Base-by-base conservation (phyloP, 129 eudicot genomes). In the Dittrichia graveolens region DNA sequence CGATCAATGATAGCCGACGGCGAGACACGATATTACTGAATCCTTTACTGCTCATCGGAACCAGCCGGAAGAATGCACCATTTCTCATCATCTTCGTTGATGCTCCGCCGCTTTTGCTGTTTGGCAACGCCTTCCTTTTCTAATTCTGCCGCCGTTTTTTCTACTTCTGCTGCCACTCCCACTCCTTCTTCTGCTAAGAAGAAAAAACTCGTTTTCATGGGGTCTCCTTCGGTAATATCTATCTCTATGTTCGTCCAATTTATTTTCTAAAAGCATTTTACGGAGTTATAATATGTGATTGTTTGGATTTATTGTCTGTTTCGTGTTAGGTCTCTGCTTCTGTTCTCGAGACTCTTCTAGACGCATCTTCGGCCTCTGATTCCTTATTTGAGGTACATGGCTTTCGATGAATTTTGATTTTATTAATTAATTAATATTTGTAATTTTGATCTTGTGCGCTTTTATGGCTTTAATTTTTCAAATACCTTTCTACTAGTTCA, bases 151-250 rank as follows among this genome's bases (percentile, higher is more conserved):
- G 73, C 70, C n/a, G 79, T 15, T 5, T 80, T 47, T 9, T 70
- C 88, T 7, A 42, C 86, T 48, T 18, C 77, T 18, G 57, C 76
- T 42, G 5, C 85, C 48, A 38, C 77, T 61, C 43, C 66, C 71
- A 34, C 53, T 16, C 65, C 45, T 40, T 58, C 78, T 16, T 11
- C 89, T 63, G 3, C 72, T 63, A 87, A 66, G 41, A 92, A 89
- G 85, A 89, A 86, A 84, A 85, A 88, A 57, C 86, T 89, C 66
- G 93, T 91, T 11, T 86, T 88, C 78, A 45, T 91, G 65, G 97
- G 97, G 45, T 91, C 97, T 65, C 97, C 97, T 16, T 79, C 86
- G 82, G 97, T 88, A 61, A 70, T 41, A 55, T 18, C 69, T 37
- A 3, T 7, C 47, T 44, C 59, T 59, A 14, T 64, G 49, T 54